Evolutionary conservation across 768 basidiomycete genomes (phyloP), one percentile per base, ranked within the genome.

Genomic region (Serendipita sp.): DNA sequence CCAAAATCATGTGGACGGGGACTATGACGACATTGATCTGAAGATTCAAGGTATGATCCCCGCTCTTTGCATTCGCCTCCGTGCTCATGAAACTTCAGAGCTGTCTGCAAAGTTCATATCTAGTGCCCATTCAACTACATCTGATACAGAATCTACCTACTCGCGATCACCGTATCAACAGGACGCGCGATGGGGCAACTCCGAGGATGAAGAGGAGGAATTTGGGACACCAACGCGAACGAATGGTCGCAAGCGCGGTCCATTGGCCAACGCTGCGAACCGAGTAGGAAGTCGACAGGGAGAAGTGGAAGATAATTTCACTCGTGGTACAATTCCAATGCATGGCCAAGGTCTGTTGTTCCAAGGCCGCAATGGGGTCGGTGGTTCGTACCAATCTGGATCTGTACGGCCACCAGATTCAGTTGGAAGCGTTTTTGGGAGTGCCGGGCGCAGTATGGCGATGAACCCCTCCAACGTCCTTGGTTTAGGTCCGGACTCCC

Each of bases 1-100:
- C 8, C 16, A 28, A 37, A 60, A 28, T 8, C 56, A 60, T 38
- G 56, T 60, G 16, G 56, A 60, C 10, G 56, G 56, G 3, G 56
- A 60, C 28, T 60, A 60, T 35, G 56, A 60, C 34, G 56, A 60
- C 32, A 60, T 60, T 28, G 56, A 60, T 60, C 28, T 60, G 8
- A 24, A 35, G n/a, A 60, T 60, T 28, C 56, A 60, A 60, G 56
- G 56, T 60, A n/a, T 11, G 11, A 11, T 60, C 13, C 18, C n/a
- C 30, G 5, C 18, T 32, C n/a, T 8, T 51, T 51, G n/a, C 8
- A 8, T 18, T 51, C 30, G 8, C 18, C 48, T 18, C 8, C n/a
- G 7, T 51, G 48, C n/a, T 46, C 45, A 46, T 24, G 18, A 51
- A 32, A 8, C 37, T 60, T 4, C 11, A 60, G 56, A 60, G 35